Evolutionary conservation across 2,329 filamentous ascomycete species (phyloP), one percentile per base, ranked within the genome.

Genomic region (Knufia fluminis): DNA sequence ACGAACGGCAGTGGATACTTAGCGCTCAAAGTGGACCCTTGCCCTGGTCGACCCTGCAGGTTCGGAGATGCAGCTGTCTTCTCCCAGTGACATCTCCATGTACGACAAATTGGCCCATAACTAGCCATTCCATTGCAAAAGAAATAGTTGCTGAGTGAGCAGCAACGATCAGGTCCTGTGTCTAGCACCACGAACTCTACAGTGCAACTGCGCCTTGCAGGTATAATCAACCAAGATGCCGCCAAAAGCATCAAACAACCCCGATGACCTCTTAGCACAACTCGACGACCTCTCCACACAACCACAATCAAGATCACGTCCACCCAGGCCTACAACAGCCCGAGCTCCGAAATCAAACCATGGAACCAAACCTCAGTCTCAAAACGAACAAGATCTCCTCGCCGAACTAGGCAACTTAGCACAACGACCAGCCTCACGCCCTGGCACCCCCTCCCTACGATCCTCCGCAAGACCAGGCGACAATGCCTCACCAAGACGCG

Each of bases 391-490:
- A 59, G 89, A 95, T 64, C 80, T 91, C 51, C 77, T 97, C 33
- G 89, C 89, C 54, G 90, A 96, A 60, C 79, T 97, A 53, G 87
- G 94, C 65, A 82, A 83, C 59, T 79, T 94, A 38, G 86, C 80
- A 60, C 81, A 86, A 65, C 74, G 83, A 62, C 77, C 86, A 26
- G 62, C 72, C 54, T 82, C 82, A 55, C 82, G 90, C 42, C 86
- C 91, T 14, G 83, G 86, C 61, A 97, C 91, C 1, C 92, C 91
- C 86, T 58, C 66, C 74, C 51, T 74, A 71, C 51, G 71, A 71
- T 40, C 73, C 70, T 59, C 62, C 54, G 55, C 68, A 54, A 77
- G 79, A 58, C 79, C 76, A 53, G 66, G 69, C 16, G 63, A 68
- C 26, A 70, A 73, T 40, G 67, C 74, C 26, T 74, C 73, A 17